phyloP scores from a whole-genome alignment of 768 basidiomycete species.

The Macrolepiota fuliginosa region DNA sequence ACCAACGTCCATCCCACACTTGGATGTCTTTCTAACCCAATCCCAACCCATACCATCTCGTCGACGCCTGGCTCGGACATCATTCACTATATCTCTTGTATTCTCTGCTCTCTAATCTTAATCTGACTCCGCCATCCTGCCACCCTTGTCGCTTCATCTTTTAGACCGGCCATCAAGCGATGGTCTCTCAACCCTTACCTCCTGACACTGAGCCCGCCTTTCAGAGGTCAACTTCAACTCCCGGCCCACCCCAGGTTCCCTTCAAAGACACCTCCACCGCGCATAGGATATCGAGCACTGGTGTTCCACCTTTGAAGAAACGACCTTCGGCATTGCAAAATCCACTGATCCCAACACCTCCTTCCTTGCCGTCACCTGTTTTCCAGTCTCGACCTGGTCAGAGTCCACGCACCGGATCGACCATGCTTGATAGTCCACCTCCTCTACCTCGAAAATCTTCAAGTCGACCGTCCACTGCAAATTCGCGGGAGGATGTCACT shows the following conservation, averaged over 20 bases:
- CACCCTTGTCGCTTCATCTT: not conserved
- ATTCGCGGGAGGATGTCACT: slow-evolving; percentile 16
- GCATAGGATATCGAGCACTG: not conserved
- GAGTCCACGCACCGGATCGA: slow-evolving; percentile 23
- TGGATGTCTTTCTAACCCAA: slow-evolving; percentile 7
- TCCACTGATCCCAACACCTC: slow-evolving; percentile 2
- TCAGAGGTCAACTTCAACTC: not conserved
- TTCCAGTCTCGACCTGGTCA: slow-evolving; percentile 30
- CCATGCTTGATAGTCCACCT: slow-evolving; percentile 9
- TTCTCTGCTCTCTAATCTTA: not conserved
- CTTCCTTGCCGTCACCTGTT: slow-evolving; percentile 11
- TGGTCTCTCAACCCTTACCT: not conserved
- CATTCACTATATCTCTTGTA: not conserved
- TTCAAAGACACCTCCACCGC: slow-evolving; percentile 21
- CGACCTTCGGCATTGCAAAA: slow-evolving; percentile 27
- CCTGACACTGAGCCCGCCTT: not conserved
- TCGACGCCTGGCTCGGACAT: not conserved
- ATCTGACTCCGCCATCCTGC: not conserved
- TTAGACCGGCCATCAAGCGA: not conserved
- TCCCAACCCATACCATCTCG: not conserved
- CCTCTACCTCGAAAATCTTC: slow-evolving; percentile 9
- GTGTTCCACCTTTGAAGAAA: slow-evolving; percentile 24
- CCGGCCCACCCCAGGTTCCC: slow-evolving; percentile 14
- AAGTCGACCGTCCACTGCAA: slow-evolving; percentile 24
- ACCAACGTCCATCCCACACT: slow-evolving; percentile 4